A percentile compares a stretch with the other conserved stretches of the same genome.
These are phyloP conservation scores for Talaromyces funiculosus DNA, from an alignment of 2,329 filamentous ascomycete species.

Conservation along the genomic window DNA sequence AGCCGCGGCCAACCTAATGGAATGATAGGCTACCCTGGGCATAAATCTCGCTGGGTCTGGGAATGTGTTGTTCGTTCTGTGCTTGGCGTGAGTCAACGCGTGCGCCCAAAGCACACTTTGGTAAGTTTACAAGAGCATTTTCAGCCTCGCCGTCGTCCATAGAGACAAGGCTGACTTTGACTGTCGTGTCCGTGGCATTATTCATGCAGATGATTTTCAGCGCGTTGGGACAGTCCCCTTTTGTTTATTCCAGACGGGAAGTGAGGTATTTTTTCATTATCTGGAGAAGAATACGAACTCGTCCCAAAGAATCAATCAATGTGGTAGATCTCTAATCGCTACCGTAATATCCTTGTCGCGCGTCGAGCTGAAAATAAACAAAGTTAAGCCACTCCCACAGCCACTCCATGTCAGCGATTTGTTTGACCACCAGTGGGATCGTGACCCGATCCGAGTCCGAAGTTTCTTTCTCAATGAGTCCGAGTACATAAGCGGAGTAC, in stretches of 20 bases:
- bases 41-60: too few relatives aligned
- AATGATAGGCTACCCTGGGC: too few relatives aligned
- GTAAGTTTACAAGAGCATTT: background rate
- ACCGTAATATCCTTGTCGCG: background rate
- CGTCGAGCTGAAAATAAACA: background rate
- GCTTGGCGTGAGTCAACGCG: background rate
- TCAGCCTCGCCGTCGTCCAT: background rate
- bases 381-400: background rate
- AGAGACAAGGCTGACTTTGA: background rate
- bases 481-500: background rate
- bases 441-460: background rate
- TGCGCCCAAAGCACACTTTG: background rate
- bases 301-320: background rate
- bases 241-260: background rate
- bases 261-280: background rate
- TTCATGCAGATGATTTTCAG: background rate
- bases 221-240: background rate
- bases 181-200: background rate
- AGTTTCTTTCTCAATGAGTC: background rate
- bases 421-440: too few relatives aligned
- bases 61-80: too few relatives aligned
- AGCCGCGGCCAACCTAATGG: too few relatives aligned
- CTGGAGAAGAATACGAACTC: background rate
- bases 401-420: background rate
- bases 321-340: background rate